Base-by-base conservation (phyloP, 495 filamentous ascomycete genomes). In the Trichocladium antarcticum region DNA sequence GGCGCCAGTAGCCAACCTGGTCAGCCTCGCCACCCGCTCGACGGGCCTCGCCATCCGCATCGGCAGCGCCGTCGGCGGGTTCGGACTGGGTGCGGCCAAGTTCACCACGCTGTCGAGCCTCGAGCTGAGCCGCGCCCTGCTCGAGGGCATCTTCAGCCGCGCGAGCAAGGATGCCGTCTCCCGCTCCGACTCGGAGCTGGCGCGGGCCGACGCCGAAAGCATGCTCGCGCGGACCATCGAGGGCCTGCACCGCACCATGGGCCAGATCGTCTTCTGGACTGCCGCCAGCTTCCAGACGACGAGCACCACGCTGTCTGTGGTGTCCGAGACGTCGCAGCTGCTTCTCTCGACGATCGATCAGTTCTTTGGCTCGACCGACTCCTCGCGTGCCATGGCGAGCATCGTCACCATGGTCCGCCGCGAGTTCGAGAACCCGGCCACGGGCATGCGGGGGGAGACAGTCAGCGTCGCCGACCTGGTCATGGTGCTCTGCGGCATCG, bases 311-410 rank as follows among this genome's bases (percentile, higher is more conserved):
- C 64, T 87, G 42, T 70, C 73, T 3, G 77, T 78, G 15, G 68
- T 75, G 17, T 77, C 75, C 5, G 77, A 81, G 49, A 66, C 84
- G 44, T 81, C 81, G 0, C 80, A 84, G 59, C 70, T 79, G 15
- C 72, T 85, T 10, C 60, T 88, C 15, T 75, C 77, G 24, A 78
- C 78, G 2, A 67, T 89, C 22, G 83, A 89, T 63, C 78, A 82
- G 16, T 81, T 86, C 47, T 75, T 89, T 27, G 85, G 85, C 12
- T 83, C 78, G 16, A 88, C 85, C 5, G 85, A 89, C 59, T 84
- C 83, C 3, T 87, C 83, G 1, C 73, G 84, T 42, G 85, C 85
- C n/a, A 84, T 88, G 58, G 81, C 82, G 0, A 82, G 83, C 50
- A 87, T 89, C 46, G 79, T 87, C 47, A 79, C 80, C 1, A 68